Evolutionary conservation across 2,329 filamentous ascomycete genomes (phyloP).

Genomic region (Fulvia fulva): DNA sequence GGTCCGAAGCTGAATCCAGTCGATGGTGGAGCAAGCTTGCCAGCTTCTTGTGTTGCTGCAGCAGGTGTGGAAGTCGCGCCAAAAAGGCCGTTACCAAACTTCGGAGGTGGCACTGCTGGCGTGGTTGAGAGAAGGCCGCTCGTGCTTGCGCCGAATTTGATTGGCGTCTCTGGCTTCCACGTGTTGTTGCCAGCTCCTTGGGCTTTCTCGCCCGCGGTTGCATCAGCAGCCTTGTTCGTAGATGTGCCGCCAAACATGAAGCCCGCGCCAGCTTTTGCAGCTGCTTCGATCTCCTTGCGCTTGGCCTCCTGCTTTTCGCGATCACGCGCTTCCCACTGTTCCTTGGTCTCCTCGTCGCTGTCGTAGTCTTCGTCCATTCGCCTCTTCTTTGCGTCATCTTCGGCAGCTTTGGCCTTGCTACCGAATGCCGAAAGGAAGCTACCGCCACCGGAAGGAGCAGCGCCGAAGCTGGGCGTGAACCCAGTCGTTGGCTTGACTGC

Average conservation of each 20-base stretch:
- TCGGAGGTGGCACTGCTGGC: slow-evolving; percentile 20
- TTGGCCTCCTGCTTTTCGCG: slow-evolving; percentile 46
- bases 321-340: slow-evolving; percentile 46
- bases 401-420: slow-evolving; percentile 34
- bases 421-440: slow-evolving; percentile 41
- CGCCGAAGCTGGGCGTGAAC: slow-evolving; percentile 17
- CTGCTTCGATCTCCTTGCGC: slow-evolving; percentile 39
- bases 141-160: slow-evolving; percentile 41
- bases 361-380: slow-evolving; percentile 51
- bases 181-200: slow-evolving; percentile 39
- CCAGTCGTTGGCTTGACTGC: slow-evolving; percentile 6
- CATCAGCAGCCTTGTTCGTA: slow-evolving; percentile 11
- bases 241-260: slow-evolving; percentile 23
- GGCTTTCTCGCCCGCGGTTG: slow-evolving; percentile 20
- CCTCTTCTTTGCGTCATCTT: slow-evolving; percentile 44
- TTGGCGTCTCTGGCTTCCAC: slow-evolving; percentile 46
- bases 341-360: slow-evolving; percentile 50
- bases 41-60: slow-evolving; percentile 14
- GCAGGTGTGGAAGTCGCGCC: slow-evolving; percentile 16
- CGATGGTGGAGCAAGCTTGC: slow-evolving; percentile 21
- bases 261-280: slow-evolving; percentile 30
- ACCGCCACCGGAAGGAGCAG: slow-evolving; percentile 28
- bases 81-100: slow-evolving; percentile 11
- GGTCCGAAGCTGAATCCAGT: slow-evolving; percentile 40
- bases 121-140: slow-evolving; percentile 22